Evolutionary conservation across 2,329 filamentous ascomycete genomes (phyloP).

Genomic region (Fusarium veterinarium): DNA sequence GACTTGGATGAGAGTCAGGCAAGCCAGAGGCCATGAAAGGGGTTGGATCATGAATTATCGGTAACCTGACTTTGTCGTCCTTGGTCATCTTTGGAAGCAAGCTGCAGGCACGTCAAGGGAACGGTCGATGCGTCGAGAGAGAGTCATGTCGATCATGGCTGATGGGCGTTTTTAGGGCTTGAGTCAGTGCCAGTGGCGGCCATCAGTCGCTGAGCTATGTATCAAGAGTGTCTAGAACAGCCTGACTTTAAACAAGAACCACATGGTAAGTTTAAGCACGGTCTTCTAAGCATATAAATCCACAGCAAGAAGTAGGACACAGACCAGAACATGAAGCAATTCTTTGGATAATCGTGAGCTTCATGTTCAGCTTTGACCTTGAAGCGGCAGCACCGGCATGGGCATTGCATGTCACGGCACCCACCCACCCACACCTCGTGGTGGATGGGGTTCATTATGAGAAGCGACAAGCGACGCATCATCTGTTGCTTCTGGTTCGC

Average conservation of each 20-base stretch:
- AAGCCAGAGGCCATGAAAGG: background rate
- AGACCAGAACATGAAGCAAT: background rate
- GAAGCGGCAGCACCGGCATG: conserved; percentile 6
- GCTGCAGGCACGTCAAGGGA: background rate
- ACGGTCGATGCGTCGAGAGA: background rate
- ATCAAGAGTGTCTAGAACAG: conserved; percentile 7
- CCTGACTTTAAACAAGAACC: background rate
- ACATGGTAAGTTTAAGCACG: conserved; percentile 12
- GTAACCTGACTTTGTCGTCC: background rate
- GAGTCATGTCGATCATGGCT: conserved; percentile 15
- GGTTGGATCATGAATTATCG: background rate
- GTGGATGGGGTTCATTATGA: conserved; percentile 4
- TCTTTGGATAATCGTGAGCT: background rate
- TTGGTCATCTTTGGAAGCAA: background rate
- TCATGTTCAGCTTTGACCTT: conserved; percentile 14
- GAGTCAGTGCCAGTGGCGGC: conserved; percentile 9
- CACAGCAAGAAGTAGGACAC: background rate
- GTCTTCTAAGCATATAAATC: background rate
- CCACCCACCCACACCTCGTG: conserved; percentile 23
- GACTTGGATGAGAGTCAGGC: background rate
- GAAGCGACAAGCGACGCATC: conserved; percentile 6
- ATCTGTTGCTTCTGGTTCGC: conserved; percentile 9
- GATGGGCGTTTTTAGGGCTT: background rate
- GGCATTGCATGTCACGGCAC: background rate
- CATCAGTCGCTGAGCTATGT: background rate